Percentiles rank a stretch among this genome's conserved stretches.
Evolutionary conservation across 73 alveolate genomes (phyloP).

Genomic region (Uronychia setigera): DNA sequence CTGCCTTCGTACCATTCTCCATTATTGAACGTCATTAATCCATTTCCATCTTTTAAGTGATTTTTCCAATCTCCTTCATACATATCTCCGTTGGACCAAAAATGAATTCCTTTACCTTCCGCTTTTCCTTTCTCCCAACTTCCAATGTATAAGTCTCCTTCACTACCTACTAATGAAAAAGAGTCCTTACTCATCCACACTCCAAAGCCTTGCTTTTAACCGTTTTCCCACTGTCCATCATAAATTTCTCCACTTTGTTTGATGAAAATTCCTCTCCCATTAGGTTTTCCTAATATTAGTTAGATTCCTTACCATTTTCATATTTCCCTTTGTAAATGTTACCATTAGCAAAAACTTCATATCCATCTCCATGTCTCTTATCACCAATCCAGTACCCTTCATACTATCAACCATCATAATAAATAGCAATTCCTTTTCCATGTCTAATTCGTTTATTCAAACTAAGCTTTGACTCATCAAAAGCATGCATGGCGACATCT

Average conservation of each 20-base stretch:
- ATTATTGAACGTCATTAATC: not conserved
- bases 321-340: constrained; percentile 1
- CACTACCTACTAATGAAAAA: not conserved
- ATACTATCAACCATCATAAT: no score
- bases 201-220: not conserved
- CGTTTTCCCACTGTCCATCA: constrained; percentile 20
- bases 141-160: not conserved
- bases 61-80: constrained; percentile 12
- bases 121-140: not conserved
- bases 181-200: not conserved
- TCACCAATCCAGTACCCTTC: no score
- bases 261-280: not conserved
- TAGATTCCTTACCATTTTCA: not conserved
- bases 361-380: not conserved
- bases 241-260: not conserved
- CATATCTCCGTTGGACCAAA: constrained; percentile 8
- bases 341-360: not conserved
- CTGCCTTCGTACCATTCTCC: constrained; percentile 17
- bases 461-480: no score
- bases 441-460: no score
- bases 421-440: no score
- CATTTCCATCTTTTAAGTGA: not conserved
- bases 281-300: not conserved
- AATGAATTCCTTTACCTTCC: not conserved
- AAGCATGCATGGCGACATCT: no score